phyloP scores from a whole-genome alignment of 2,329 filamentous ascomycete species.

The Phyllosticta citriasiana region DNA sequence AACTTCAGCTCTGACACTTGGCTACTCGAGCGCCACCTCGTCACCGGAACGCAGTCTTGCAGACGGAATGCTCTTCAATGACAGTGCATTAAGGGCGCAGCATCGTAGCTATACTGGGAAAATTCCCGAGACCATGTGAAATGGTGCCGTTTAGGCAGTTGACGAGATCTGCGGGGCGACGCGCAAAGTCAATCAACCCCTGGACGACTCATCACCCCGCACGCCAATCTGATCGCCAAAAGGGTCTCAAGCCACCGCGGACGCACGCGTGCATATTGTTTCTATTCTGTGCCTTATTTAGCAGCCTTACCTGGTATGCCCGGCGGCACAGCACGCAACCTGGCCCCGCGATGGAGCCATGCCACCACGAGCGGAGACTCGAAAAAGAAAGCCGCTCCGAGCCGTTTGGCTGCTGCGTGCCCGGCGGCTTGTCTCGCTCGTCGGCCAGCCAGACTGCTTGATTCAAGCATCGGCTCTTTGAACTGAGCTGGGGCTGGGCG shows the following conservation, averaged over 20 bases:
- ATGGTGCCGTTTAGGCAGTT: not conserved
- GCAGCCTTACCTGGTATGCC: not conserved
- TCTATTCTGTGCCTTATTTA: not conserved
- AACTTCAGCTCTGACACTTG: not conserved
- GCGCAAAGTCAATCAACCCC: not conserved
- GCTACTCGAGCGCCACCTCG: not conserved
- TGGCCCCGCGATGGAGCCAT: not conserved
- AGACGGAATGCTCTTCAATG: not conserved
- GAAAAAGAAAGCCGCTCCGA: not conserved
- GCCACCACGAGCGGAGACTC: not conserved
- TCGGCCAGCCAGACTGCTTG: not conserved
- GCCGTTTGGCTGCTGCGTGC: not conserved
- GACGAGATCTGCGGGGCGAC: not conserved
- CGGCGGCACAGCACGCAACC: not conserved
- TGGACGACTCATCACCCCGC: not conserved
- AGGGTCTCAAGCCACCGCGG: not conserved
- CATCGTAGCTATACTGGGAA: not conserved
- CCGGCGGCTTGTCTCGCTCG: not conserved
- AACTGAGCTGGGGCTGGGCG: not conserved
- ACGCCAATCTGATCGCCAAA: not conserved
- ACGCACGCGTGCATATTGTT: not conserved
- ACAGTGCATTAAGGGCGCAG: not conserved
- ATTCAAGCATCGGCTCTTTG: not conserved
- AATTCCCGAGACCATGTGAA: not conserved
- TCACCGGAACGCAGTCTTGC: not conserved